Conservation (phyloP, 2,329 filamentous ascomycete genomes). For the Xylariaceae sp. region DNA sequence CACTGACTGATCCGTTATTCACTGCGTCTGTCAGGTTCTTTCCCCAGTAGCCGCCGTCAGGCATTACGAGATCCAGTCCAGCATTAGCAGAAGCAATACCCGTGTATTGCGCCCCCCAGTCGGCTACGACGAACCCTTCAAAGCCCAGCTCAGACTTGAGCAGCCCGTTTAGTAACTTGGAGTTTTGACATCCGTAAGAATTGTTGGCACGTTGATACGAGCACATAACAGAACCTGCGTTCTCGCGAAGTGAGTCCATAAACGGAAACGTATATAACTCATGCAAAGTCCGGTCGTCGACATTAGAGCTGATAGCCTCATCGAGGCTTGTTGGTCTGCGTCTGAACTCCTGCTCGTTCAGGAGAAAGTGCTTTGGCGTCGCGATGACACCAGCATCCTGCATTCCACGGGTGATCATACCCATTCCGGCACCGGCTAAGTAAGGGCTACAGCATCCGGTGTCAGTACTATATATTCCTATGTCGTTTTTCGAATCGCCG, state of each 20-base stretch:
- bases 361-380: conserved; percentile 56
- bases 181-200: conserved; percentile 67
- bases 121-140: conserved; percentile 73
- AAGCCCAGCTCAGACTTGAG: conserved; percentile 72
- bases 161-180: conserved; percentile 68
- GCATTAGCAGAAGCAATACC: conserved; percentile 78
- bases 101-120: conserved; percentile 81
- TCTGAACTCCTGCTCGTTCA: conserved; percentile 58
- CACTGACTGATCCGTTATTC: conserved; percentile 78
- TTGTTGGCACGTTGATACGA: conserved; percentile 64
- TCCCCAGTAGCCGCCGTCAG: conserved; percentile 74
- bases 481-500: too few species aligned
- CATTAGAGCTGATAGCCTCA: conserved; percentile 66
- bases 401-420: conserved; percentile 72
- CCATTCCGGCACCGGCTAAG: conserved; percentile 75
- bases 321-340: conserved; percentile 54
- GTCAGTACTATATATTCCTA: too few species aligned
- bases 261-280: conserved; percentile 76
- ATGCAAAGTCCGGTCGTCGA: conserved; percentile 68
- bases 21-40: conserved; percentile 71
- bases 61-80: conserved; percentile 73
- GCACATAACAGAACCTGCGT: conserved; percentile 60
- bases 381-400: conserved; percentile 57
- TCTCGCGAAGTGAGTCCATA: conserved; percentile 40
- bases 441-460: too few species aligned